Conservation (phyloP, 352 stramenopile species). For the Pythium chondricola region DNA sequence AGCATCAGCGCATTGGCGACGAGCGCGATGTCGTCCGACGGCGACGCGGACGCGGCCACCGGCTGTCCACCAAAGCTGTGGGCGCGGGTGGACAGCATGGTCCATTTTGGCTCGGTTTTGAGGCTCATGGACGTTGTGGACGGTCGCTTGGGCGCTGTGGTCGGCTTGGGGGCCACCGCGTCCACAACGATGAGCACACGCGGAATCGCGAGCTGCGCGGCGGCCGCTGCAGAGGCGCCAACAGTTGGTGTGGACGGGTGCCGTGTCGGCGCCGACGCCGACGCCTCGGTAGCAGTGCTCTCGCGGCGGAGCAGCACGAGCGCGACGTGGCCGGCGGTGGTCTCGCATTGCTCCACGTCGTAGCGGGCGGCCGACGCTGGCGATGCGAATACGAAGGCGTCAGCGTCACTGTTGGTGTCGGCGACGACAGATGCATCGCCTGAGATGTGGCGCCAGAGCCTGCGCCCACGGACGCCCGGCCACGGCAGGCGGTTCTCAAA, state of each 20-base stretch:
- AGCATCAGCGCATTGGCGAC: constrained; percentile 9
- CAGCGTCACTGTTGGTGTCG: background rate
- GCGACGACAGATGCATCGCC: background rate
- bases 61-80: constrained; percentile 18
- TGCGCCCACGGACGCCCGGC: constrained; percentile 39
- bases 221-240: background rate
- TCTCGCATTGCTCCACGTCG: constrained; percentile 49
- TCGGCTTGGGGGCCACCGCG: constrained; percentile 41
- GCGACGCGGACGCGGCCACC: background rate
- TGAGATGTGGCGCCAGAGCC: constrained; percentile 22
- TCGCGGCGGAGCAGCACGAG: constrained; percentile 40
- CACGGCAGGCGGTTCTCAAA: constrained; percentile 34
- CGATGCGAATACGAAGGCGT: background rate
- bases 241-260: constrained; percentile 1
- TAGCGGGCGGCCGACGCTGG: constrained; percentile 17
- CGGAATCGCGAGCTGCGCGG: constrained; percentile 17
- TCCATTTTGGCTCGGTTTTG: constrained; percentile 18
- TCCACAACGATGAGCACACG: constrained; percentile 74
- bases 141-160: constrained; percentile 7
- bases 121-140: background rate
- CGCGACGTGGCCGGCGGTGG: constrained; percentile 47
- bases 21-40: constrained; percentile 7
- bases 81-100: constrained; percentile 20
- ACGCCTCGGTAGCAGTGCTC: background rate
- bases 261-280: background rate